A percentile compares a stretch with the other conserved stretches of the same genome.
Conservation (phyloP, 805 yeast species). For the Wickerhamomyces xylosicus region DNA sequence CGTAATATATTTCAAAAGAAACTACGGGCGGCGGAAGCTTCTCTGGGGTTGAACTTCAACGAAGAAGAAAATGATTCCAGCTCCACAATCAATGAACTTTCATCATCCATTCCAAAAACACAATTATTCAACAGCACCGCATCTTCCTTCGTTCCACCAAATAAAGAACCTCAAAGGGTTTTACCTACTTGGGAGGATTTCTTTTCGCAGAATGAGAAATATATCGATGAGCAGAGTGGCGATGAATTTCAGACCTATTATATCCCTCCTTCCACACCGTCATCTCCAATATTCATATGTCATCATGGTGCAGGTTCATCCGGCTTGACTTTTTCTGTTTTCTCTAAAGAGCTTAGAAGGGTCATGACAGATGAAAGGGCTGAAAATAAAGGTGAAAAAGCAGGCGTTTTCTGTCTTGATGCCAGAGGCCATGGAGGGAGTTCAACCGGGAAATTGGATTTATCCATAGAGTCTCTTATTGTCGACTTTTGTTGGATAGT, state of each 20-base stretch:
- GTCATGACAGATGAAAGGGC: conserved; percentile 18
- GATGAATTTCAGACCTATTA: conserved; percentile 45
- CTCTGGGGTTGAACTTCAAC: background rate
- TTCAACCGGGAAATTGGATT: conserved; percentile 26
- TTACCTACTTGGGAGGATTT: conserved; percentile 22
- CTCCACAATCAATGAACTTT: background rate
- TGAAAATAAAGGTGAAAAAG: conserved; percentile 10
- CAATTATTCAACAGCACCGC: background rate
- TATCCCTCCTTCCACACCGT: conserved; percentile 33
- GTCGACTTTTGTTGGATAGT: conserved; percentile 48
- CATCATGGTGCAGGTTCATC: conserved; percentile 97
- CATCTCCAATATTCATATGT: conserved; percentile 53
- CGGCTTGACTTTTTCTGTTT: conserved; percentile 61
- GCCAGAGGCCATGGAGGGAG: conserved; percentile 72
- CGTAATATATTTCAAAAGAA: background rate
- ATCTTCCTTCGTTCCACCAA: no score
- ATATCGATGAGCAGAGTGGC: conserved; percentile 10
- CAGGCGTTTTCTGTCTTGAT: conserved; percentile 65
- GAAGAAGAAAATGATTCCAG: background rate
- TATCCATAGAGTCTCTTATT: conserved; percentile 39
- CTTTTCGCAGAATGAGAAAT: conserved; percentile 21
- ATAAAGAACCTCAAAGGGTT: background rate
- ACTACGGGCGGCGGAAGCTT: background rate
- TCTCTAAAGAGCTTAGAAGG: conserved; percentile 23
- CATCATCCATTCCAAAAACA: no score